Evolutionary conservation across 108 stramenopile species (phyloP).

Genomic region (Fistulifera solaris): DNA sequence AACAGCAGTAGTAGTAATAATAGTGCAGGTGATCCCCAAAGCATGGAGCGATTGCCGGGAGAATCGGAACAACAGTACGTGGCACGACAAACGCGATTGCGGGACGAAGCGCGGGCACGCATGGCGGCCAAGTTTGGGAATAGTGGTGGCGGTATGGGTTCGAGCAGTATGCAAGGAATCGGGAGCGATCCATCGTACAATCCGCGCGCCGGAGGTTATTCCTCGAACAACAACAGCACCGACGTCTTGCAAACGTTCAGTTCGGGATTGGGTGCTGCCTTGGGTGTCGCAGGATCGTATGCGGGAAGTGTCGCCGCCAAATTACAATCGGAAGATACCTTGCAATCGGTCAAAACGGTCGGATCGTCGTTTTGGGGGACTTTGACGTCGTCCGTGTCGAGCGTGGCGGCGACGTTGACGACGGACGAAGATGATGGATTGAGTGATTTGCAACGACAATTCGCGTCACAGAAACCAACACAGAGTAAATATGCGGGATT

Average conservation of each 20-base stretch:
- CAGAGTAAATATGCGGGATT: constrained; percentile 75
- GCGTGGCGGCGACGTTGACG: constrained; percentile 44
- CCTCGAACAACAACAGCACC: constrained; percentile 28
- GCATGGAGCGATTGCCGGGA: constrained; percentile 84
- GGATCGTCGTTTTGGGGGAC: constrained; percentile 54
- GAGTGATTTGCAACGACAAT: constrained; percentile 54
- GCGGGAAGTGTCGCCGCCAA: constrained; percentile 33
- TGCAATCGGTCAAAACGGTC: constrained; percentile 14
- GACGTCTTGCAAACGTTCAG: constrained; percentile 23
- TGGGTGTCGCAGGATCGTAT: constrained; percentile 22
- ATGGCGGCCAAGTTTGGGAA: constrained; percentile 86
- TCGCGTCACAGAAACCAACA: constrained; percentile 45
- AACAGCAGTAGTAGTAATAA: constrained; percentile 5
- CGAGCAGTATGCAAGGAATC: constrained; percentile 60
- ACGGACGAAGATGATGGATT: constrained; percentile 59
- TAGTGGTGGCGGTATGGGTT: constrained; percentile 37
- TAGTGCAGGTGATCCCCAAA: constrained; percentile 31
- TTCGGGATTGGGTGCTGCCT: constrained; percentile 43
- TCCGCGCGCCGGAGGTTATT: constrained; percentile 23
- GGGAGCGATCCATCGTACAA: constrained; percentile 74
- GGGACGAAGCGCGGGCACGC: constrained; percentile 71
- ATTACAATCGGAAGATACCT: constrained; percentile 20
- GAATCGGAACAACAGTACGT: constrained; percentile 89
- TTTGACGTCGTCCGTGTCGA: constrained; percentile 41
- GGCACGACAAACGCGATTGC: constrained; percentile 80